Base-by-base conservation (phyloP, 345 rosid species). In the Orychophragmus violaceus region DNA sequence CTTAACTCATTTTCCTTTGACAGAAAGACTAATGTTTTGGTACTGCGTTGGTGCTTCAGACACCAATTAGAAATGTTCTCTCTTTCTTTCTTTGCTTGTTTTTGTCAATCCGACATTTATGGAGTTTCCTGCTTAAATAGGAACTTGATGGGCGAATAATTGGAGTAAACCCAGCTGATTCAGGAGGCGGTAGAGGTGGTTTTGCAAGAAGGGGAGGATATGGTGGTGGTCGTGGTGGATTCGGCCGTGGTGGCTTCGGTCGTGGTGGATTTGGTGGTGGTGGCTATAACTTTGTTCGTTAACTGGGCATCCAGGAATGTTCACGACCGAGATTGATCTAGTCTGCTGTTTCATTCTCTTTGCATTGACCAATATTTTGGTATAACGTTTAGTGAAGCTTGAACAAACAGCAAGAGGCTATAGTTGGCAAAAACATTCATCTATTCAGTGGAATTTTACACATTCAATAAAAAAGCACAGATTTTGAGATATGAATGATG, bases 101-200 rank as follows among this genome's bases (percentile, higher is more conserved):
- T 64, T 48, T 64, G 66, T 36, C 58, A n/a, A 59, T 6, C 28
- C 0, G 21, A 4, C 41, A 66, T 39, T 72, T 41, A 66, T 51
- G 6, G 56, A 51, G 41, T 39, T 50, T 59, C 42, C 9, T 59
- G 18, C 57, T 39, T 29, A 19, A 48, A 32, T 54, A 66, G 77
- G 68, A 59, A 29, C 49, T 73, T 66, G 77, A 66, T 41, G 72
- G 77, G 29, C 7, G 24, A 39, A 51, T 37, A 17, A 59, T 73
- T 66, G 28, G 67, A 59, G 77, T 73, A 56, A 32, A 51, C 8
- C 21, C 32, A 17, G 66, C 77, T 50, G 67, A n/a, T 59, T 50
- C 71, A 37, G 71, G 72, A 73, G 62, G 76, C 12, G 35, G 76
- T n/a, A 70, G 71, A 17, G 62, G 77, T 59, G 61, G 76, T 42